Base-by-base conservation (phyloP, 176 grass and related monocot species). In the Eleusine coracana region DNA sequence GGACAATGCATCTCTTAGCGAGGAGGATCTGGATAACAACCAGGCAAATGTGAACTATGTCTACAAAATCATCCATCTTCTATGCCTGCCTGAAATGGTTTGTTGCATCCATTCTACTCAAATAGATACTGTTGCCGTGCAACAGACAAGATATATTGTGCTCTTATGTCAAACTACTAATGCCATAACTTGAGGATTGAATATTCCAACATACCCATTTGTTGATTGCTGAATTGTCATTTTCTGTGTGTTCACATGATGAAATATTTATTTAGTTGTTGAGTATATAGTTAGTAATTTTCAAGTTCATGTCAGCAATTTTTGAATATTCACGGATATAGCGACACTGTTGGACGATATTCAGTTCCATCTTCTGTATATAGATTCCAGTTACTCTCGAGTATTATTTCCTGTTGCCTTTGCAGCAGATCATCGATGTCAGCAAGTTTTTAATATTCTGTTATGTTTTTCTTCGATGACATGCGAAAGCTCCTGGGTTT, bases 1-100 rank as follows among this genome's bases (percentile, higher is more conserved):
- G 74, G 83, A 78, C 28, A 70, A 78, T 71, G 51, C 69, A 63
- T 78, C 78, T 65, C 55, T 16, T 62, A 36, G 41, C 3, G 8
- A 72, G 55, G 70, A 78, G 55, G 46, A 56, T 75, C 50, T 56
- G 10, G 10, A 55, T 6, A 9, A 34, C 31, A 34, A 50, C 13
- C 14, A 7, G 8, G 20, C 60, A 54, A 17, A 41, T 5, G 5
- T 8, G 13, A 61, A 71, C 14, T 86, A 72, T 60, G 27, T 73
- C 67, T 79, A 39, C 83, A 86, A 54, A 56, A 75, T 86, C 56
- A 52, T 86, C 25, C 44, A 72, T 65, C 67, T 86, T 31, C 75
- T 85, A 23, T 85, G 67, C 75, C 67, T 85, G 20, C 83, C 83
- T 52, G 75, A 85, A 29, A 78, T 85, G 75, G 75, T 85, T 49